These are phyloP conservation scores for Neofusicoccum ribis DNA, from an alignment of 2,329 filamentous ascomycete genomes.

Conservation along the genomic window DNA sequence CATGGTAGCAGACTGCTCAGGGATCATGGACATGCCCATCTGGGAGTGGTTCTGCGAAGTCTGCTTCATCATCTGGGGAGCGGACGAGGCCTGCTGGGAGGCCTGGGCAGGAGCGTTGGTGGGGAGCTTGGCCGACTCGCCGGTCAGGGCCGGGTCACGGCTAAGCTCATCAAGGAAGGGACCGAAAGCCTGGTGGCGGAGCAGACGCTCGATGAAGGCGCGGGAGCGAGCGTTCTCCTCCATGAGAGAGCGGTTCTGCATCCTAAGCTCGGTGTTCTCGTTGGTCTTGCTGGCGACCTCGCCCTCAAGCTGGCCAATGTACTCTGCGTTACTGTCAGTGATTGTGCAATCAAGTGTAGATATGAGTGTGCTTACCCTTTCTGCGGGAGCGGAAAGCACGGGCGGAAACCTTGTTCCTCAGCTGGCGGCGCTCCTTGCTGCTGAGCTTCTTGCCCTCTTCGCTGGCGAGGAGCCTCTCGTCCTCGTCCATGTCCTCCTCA, in stretches of 20 bases:
- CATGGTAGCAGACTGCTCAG: constrained; percentile 71
- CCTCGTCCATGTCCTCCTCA: constrained; percentile 98
- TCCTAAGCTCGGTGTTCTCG: constrained; percentile 77
- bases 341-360: background rate
- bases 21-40: constrained; percentile 78
- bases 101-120: constrained; percentile 42
- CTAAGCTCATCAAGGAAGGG: constrained; percentile 49
- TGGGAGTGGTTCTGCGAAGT: constrained; percentile 59
- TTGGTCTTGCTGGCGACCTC: constrained; percentile 83
- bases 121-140: constrained; percentile 32
- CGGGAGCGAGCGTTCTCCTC: constrained; percentile 86
- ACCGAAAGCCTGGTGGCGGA: constrained; percentile 50
- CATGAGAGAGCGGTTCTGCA: constrained; percentile 76
- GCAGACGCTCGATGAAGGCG: constrained; percentile 76
- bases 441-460: constrained; percentile 99
- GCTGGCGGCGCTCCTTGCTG: constrained; percentile 92
- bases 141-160: constrained; percentile 34
- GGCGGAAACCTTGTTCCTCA: constrained; percentile 98
- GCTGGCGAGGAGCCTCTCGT: constrained; percentile 88
- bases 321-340: constrained; percentile 70
- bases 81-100: background rate
- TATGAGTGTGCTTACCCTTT: constrained; percentile 70
- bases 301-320: constrained; percentile 89
- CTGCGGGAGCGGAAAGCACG: constrained; percentile 95
- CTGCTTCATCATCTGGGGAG: constrained; percentile 48